phyloP scores from a whole-genome alignment of 2,329 filamentous ascomycete species.

The Thelonectria discophora region DNA sequence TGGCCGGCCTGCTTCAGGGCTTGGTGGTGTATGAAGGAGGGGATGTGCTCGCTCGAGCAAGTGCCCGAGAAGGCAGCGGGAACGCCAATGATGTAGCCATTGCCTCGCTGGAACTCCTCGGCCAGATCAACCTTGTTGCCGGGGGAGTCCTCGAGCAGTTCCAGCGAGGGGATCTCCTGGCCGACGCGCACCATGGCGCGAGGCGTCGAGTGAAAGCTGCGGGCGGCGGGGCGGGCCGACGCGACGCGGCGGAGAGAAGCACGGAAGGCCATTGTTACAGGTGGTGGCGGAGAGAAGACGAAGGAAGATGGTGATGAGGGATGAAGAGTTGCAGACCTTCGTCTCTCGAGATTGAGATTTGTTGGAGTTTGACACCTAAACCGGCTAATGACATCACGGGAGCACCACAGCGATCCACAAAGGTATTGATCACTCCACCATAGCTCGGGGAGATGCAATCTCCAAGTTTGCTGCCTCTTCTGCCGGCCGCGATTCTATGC shows the following conservation, averaged over 20 bases:
- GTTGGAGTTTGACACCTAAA: conserved; percentile 9
- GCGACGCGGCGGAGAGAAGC: conserved; percentile 46
- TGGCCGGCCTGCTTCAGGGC: conserved; percentile 81
- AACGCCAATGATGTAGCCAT: conserved; percentile 85
- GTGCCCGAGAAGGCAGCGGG: conserved; percentile 77
- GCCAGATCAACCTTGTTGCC: conserved; percentile 91
- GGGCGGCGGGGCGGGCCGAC: conserved; percentile 44
- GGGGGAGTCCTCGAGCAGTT: conserved; percentile 85
- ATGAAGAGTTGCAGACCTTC: not conserved
- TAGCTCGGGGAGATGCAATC: not conserved
- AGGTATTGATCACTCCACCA: conserved; percentile 12
- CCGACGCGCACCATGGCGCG: conserved; percentile 76
- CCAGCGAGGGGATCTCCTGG: conserved; percentile 79
- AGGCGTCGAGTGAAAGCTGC: conserved; percentile 71
- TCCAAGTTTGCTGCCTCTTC: too few species aligned
- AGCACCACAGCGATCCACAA: conserved; percentile 14
- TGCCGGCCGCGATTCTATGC: too few species aligned
- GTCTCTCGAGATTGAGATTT: conserved; percentile 5
- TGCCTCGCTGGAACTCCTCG: conserved; percentile 74
- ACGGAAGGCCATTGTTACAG: conserved; percentile 51
- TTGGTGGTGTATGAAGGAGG: conserved; percentile 83
- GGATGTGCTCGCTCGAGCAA: conserved; percentile 75
- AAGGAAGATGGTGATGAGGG: conserved; percentile 10
- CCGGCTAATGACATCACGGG: conserved; percentile 40
- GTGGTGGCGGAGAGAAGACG: conserved; percentile 14